Evolutionary conservation across 148 eudicot species (phyloP), one percentile per base, ranked within the genome.

Genomic region (Camellia granthamiana): DNA sequence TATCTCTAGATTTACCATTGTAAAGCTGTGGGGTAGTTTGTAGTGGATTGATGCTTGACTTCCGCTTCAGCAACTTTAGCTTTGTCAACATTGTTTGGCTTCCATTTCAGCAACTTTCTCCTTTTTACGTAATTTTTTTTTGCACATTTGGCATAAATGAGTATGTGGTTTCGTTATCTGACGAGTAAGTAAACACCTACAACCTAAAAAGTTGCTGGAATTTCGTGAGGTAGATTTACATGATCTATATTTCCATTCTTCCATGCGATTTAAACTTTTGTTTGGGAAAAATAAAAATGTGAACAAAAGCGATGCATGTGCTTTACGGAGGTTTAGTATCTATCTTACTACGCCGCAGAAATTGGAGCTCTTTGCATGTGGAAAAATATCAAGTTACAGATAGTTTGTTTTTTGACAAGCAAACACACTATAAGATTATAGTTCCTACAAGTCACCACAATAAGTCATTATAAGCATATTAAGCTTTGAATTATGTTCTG

Each of bases 21-120:
- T 19, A 54, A 73, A 73, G 62, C 46, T 5, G 58, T 54, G 76
- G 75, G 11, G 4, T 69, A 23, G 62, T 73, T 73, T 73, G n/a
- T 55, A 23, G 42, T 51, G 23, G 62, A 72, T 51, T 72, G 51
- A 19, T 72, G 75, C 18, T 52, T 2, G 3, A 21, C 6, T 72
- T 49, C n/a, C n/a, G n/a, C n/a, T n/a, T n/a, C n/a, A n/a, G n/a
- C n/a, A n/a, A n/a, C n/a, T n/a, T n/a, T n/a, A n/a, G n/a, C n/a
- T n/a, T 56, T 56, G 60, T 8, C 60, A 56, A 56, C 15, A 13
- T 3, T 56, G 60, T 7, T 56, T 8, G 11, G 10, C 60, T 56
- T 56, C 60, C 60, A 56, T 61, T 61, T 61, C 23, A 61, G 19
- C 65, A 61, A 61, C 65, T 61, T 55, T 55, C 7, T 13, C 59